These are phyloP conservation scores for Dichotomopilus funicola DNA, from an alignment of 2,329 filamentous ascomycete genomes.

Conservation along the genomic window DNA sequence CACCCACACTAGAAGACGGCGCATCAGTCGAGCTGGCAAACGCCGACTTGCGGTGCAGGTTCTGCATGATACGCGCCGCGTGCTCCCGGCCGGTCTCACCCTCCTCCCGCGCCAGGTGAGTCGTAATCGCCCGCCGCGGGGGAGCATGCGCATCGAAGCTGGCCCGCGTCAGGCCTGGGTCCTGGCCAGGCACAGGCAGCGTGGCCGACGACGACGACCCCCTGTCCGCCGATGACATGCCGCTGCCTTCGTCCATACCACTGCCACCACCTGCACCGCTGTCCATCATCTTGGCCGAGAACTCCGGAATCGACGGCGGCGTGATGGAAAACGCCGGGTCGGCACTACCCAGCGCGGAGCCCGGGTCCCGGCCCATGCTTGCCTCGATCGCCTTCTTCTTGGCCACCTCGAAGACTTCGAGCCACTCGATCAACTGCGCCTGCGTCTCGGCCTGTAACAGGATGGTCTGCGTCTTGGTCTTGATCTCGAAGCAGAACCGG, in stretches of 20 bases:
- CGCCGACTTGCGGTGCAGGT: conserved; percentile 73
- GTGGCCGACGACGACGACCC: conserved; percentile 30
- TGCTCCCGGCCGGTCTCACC: conserved; percentile 73
- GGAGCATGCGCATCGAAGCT: conserved; percentile 57
- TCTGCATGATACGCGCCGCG: conserved; percentile 84
- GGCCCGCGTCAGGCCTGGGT: conserved; percentile 49
- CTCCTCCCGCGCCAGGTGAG: conserved; percentile 51
- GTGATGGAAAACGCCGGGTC: conserved; percentile 89
- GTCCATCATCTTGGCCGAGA: conserved; percentile 66
- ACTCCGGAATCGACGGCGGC: conserved; percentile 80
- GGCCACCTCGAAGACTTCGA: conserved; percentile 85
- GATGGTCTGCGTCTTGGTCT: conserved; percentile 89
- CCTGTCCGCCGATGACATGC: no score
- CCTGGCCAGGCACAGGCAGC: conserved; percentile 58
- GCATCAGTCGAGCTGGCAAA: conserved; percentile 39
- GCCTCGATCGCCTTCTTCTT: conserved; percentile 88
- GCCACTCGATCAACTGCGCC: conserved; percentile 85
- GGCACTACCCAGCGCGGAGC: conserved; percentile 41
- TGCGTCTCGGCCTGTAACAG: conserved; percentile 92
- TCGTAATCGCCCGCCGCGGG: conserved; percentile 52
- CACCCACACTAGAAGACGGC: conserved; percentile 35
- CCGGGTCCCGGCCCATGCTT: conserved; percentile 48
- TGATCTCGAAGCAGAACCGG: conserved; percentile 95
- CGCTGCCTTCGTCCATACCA: no score
- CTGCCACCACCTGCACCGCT: neutral